Percentiles rank a stretch among this genome's conserved stretches.
Evolutionary conservation across 2,329 filamentous ascomycete genomes (phyloP).

Genomic region (Arthrobotrys sinensis): DNA sequence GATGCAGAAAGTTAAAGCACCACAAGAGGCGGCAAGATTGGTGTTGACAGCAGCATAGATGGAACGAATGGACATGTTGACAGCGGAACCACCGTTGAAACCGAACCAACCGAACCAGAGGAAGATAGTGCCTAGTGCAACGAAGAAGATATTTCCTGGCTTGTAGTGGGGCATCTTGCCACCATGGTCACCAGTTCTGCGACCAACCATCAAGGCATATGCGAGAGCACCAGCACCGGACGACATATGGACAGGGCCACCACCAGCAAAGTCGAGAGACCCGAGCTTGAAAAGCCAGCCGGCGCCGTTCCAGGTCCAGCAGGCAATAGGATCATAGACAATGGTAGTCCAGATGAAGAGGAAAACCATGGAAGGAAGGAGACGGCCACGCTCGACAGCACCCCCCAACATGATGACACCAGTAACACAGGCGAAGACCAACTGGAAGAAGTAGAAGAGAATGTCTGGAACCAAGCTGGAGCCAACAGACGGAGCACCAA

Average conservation of each 20-base stretch:
- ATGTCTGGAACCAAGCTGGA: conserved; percentile 75
- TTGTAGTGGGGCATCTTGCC: conserved; percentile 67
- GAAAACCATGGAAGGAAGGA: conserved; percentile 61
- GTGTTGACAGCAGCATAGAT: conserved; percentile 75
- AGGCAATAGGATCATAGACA: conserved; percentile 92
- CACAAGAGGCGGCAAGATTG: conserved; percentile 73
- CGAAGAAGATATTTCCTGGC: conserved; percentile 76
- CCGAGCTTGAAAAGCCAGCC: conserved; percentile 77
- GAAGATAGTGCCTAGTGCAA: conserved; percentile 76
- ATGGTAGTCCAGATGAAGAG: conserved; percentile 79
- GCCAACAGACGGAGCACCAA: conserved; percentile 75
- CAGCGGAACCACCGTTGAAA: conserved; percentile 68
- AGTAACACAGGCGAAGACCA: conserved; percentile 75
- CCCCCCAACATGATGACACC: conserved; percentile 78
- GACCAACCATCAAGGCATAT: conserved; percentile 76
- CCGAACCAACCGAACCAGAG: conserved; percentile 77
- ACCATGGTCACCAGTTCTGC: conserved; percentile 71
- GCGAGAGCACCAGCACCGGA: conserved; percentile 76
- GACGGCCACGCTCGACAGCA: conserved; percentile 72
- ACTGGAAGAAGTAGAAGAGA: conserved; percentile 77
- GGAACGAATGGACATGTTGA: conserved; percentile 63
- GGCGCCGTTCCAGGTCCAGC: conserved; percentile 80
- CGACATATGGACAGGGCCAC: conserved; percentile 77
- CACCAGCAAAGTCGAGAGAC: conserved; percentile 75
- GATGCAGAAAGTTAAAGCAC: conserved; percentile 72